These are phyloP conservation scores for Apiospora pterosperma DNA, from an alignment of 2,329 filamentous ascomycete genomes.

Conservation along the genomic window DNA sequence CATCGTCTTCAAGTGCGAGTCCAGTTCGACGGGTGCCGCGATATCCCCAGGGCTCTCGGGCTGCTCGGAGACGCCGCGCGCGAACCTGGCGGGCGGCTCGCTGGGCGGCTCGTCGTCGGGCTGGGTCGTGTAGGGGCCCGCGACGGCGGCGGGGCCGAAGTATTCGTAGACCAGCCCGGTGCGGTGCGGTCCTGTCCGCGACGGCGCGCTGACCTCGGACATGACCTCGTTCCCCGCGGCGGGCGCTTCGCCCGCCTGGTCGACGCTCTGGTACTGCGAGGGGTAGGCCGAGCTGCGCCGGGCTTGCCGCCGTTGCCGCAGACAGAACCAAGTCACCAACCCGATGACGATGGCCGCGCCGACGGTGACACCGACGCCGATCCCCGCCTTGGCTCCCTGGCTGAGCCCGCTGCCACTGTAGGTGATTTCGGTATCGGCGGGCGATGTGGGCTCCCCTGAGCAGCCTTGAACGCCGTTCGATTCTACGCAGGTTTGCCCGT, in stretches of 20 bases:
- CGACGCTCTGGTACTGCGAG: background rate
- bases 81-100: slow-evolving; percentile 26
- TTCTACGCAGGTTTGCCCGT: slow-evolving; percentile 35
- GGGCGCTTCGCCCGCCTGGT: background rate
- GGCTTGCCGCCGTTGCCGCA: slow-evolving; percentile 20
- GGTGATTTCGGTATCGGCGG: slow-evolving; percentile 29
- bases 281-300: background rate
- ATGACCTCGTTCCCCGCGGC: slow-evolving; percentile 1
- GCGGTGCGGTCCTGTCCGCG: slow-evolving; percentile 7
- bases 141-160: slow-evolving; percentile 21
- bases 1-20: slow-evolving; percentile 25
- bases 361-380: slow-evolving; percentile 50
- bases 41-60: slow-evolving; percentile 50
- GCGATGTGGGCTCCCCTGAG: slow-evolving; percentile 36
- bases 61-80: slow-evolving; percentile 37
- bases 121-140: slow-evolving; percentile 12
- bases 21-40: slow-evolving; percentile 52
- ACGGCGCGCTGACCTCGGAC: slow-evolving; percentile 11
- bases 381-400: slow-evolving; percentile 51
- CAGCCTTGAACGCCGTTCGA: slow-evolving; percentile 26
- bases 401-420: slow-evolving; percentile 32
- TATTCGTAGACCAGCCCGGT: slow-evolving; percentile 16
- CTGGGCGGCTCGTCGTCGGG: slow-evolving; percentile 16
- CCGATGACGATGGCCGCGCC: slow-evolving; percentile 40
- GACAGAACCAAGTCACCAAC: slow-evolving; percentile 43